Conservation (phyloP, 1,284 basidiomycete species). For the Cutaneotrichosporon daszewskae region DNA sequence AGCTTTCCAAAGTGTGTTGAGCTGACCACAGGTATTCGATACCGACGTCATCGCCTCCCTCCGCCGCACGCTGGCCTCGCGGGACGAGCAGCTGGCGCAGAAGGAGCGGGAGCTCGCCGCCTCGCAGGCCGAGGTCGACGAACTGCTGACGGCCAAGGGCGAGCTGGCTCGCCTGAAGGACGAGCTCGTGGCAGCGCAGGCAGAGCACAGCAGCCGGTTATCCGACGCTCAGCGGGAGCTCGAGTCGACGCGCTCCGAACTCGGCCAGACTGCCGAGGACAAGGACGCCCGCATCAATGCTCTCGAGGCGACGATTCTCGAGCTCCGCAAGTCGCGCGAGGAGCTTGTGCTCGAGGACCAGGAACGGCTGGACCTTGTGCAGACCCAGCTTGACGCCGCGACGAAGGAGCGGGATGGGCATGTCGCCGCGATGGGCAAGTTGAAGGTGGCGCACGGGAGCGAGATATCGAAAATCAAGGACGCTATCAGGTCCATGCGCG, state of each 20-base stretch:
- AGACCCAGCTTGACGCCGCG: conserved; percentile 6
- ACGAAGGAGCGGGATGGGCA: conserved; percentile 5
- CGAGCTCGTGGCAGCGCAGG: conserved; percentile 15
- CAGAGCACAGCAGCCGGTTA: conserved; percentile 16
- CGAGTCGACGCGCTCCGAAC: conserved; percentile 26
- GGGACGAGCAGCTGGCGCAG: conserved; percentile 25
- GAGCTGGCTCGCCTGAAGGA: conserved; percentile 12
- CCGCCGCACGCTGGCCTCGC: conserved; percentile 25
- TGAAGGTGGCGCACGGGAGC: conserved; percentile 1
- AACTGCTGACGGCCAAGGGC: conserved; percentile 4
- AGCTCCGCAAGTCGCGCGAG: conserved; percentile 33
- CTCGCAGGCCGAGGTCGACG: conserved; percentile 9
- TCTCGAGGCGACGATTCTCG: conserved; percentile 32
- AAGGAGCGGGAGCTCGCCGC: conserved; percentile 10
- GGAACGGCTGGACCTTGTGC: conserved; percentile 19
- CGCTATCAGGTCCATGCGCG: background rate
- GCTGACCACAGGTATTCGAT: conserved; percentile 23
- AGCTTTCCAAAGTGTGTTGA: no score
- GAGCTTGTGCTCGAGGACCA: conserved; percentile 34
- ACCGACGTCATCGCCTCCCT: conserved; percentile 30
- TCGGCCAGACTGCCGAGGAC: conserved; percentile 24
- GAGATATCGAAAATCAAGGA: conserved; percentile 12
- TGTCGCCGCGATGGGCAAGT: background rate
- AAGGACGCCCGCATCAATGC: conserved; percentile 29
- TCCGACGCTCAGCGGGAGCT: conserved; percentile 26